A percentile compares a stretch with the other conserved stretches of the same genome.
These are phyloP conservation scores for Penicillium turbatum DNA, from an alignment of 495 filamentous ascomycete species.

Conservation along the genomic window DNA sequence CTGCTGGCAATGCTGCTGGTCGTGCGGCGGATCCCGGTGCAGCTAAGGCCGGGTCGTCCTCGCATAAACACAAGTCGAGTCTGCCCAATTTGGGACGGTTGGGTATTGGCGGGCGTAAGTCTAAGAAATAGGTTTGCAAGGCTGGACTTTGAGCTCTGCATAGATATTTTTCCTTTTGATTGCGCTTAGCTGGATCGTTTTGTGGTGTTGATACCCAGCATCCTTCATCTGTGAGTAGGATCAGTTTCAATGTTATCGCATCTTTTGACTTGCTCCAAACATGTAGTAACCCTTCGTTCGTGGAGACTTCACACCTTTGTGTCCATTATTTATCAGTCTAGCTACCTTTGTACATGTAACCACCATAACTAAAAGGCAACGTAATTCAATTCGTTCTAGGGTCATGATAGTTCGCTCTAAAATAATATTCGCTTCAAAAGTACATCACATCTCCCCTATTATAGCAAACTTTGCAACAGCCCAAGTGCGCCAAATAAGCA, in stretches of 20 bases:
- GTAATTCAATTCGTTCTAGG: background rate
- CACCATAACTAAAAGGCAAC: background rate
- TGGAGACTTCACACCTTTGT: background rate
- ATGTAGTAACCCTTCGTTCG: no score
- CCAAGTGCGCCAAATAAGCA: background rate
- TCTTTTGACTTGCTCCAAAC: no score
- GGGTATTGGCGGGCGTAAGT: constrained; percentile 58
- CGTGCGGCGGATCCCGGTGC: constrained; percentile 19
- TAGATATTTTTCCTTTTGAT: background rate
- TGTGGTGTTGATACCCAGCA: background rate
- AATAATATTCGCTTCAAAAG: background rate
- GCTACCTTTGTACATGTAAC: no score
- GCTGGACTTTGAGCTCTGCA: background rate
- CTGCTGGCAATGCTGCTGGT: constrained; percentile 7
- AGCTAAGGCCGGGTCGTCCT: constrained; percentile 22
- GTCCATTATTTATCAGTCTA: background rate
- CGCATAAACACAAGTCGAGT: constrained; percentile 57
- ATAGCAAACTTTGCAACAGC: background rate
- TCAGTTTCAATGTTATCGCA: background rate
- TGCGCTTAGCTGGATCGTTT: background rate
- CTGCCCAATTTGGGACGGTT: constrained; percentile 68
- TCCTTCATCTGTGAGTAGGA: background rate
- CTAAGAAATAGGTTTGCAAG: constrained; percentile 33
- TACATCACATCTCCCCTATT: background rate
- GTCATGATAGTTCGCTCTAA: background rate